Conservation (phyloP, 495 filamentous ascomycete species). For the Penicillium bovifimosum region DNA sequence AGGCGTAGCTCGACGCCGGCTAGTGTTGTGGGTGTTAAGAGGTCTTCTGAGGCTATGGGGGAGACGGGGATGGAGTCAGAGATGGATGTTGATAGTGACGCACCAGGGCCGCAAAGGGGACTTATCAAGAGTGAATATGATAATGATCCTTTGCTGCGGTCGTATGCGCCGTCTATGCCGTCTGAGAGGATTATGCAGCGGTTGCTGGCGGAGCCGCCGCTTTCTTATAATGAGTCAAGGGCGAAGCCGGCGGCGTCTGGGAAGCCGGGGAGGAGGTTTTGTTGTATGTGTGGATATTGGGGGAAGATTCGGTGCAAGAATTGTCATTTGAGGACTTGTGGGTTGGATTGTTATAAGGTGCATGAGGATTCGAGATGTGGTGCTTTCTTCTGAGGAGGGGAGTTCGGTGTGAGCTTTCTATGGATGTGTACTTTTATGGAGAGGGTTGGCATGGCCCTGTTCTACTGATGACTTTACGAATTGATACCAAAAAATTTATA, state of each 20-base stretch:
- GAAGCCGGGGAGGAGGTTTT: slow-evolving; percentile 67
- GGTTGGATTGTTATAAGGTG: slow-evolving; percentile 69
- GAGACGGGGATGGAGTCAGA: slow-evolving; percentile 11
- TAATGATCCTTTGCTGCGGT: slow-evolving; percentile 57
- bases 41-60: slow-evolving; percentile 14
- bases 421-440: slow-evolving; percentile 11
- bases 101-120: slow-evolving; percentile 17
- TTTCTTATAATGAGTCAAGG: slow-evolving; percentile 76
- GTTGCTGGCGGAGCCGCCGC: slow-evolving; percentile 63
- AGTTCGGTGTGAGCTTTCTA: background rate
- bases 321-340: slow-evolving; percentile 76
- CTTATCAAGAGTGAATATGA: slow-evolving; percentile 44
- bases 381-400: slow-evolving; percentile 41
- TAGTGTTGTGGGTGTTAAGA: slow-evolving; percentile 10
- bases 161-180: slow-evolving; percentile 57
- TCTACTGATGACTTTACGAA: slow-evolving; percentile 21
- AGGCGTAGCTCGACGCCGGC: slow-evolving; percentile 36
- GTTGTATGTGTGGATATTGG: slow-evolving; percentile 91
- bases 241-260: slow-evolving; percentile 46
- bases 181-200: slow-evolving; percentile 61
- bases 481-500: slow-evolving; percentile 21
- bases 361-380: slow-evolving; percentile 81
- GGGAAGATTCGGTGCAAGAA: slow-evolving; percentile 78
- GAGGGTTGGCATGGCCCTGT: background rate
- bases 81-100: slow-evolving; percentile 22